Evolutionary conservation across 106 monocot genomes (phyloP).

Genomic region (Acorus gramineus): DNA sequence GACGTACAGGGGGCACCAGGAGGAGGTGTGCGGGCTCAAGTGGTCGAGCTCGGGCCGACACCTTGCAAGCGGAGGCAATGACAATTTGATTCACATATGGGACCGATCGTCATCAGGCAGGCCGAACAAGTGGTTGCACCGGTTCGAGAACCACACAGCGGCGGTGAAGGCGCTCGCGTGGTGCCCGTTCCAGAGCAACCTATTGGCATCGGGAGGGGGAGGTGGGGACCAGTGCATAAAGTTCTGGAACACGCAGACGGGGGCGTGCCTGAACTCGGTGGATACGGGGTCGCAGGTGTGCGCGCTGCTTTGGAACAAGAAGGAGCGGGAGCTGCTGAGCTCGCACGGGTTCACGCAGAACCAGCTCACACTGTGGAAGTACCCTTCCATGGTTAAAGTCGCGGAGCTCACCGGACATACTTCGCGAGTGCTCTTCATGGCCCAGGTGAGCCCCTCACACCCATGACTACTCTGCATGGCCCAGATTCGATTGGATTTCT

Average conservation of each 20-base stretch:
- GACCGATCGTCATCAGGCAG: slow-evolving; percentile 18
- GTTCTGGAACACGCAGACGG: slow-evolving; percentile 56
- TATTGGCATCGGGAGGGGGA: slow-evolving; percentile 53
- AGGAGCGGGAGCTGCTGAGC: slow-evolving; percentile 56
- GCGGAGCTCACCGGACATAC: too few species aligned
- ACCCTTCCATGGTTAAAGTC: too few species aligned
- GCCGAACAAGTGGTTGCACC: slow-evolving; percentile 27
- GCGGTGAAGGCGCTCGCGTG: slow-evolving; percentile 58
- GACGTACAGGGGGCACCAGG: slow-evolving; percentile 32
- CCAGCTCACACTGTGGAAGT: too few species aligned
- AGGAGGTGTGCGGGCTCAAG: slow-evolving; percentile 54
- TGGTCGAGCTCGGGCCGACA: slow-evolving; percentile 50
- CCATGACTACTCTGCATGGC: too few species aligned
- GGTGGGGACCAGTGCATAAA: slow-evolving; percentile 42
- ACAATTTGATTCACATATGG: slow-evolving; percentile 58
- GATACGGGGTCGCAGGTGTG: slow-evolving; percentile 57
- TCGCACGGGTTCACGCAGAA: slow-evolving; percentile 52
- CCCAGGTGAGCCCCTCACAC: slow-evolving; percentile 16
- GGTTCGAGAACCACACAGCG: slow-evolving; percentile 34
- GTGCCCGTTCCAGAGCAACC: slow-evolving; percentile 55
- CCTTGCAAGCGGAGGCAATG: slow-evolving; percentile 52
- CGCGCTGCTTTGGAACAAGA: slow-evolving; percentile 55
- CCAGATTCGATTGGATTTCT: too few species aligned
- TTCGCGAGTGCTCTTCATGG: slow-evolving; percentile 33
- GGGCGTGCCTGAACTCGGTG: slow-evolving; percentile 43